Percentiles rank a stretch among this genome's conserved stretches.
These are phyloP conservation scores for Ogataea nakhonphanomensis DNA, from an alignment of 805 yeast genomes.

Conservation along the genomic window DNA sequence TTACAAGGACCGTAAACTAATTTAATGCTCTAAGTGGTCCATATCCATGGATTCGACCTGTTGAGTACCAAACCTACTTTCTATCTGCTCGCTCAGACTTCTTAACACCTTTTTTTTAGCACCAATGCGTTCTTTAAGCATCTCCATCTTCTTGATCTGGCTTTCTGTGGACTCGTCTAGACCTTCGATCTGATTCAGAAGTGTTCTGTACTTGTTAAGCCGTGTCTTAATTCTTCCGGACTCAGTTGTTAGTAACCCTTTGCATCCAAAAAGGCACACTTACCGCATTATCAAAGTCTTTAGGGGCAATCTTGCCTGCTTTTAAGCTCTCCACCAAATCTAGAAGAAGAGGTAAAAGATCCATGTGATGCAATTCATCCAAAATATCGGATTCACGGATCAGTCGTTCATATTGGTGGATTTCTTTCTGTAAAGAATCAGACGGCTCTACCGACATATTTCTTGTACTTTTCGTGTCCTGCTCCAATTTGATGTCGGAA, in stretches of 20 bases:
- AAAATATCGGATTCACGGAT: constrained; percentile 23
- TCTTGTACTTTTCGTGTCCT: constrained; percentile 3
- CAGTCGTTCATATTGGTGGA: constrained; percentile 17
- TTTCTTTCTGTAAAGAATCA: constrained; percentile 14
- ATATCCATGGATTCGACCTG: constrained; percentile 2
- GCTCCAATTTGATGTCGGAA: constrained; percentile 7
- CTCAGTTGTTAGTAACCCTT: constrained; percentile 14
- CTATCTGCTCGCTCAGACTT: constrained; percentile 22
- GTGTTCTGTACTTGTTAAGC: constrained; percentile 34
- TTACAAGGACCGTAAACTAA: neutral
- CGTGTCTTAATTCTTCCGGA: constrained; percentile 45
- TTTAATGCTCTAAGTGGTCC: neutral
- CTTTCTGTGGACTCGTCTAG: constrained; percentile 41
- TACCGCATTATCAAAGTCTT: constrained; percentile 42
- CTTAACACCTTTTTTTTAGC: constrained; percentile 26
- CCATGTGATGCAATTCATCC: constrained; percentile 33
- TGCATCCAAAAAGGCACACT: constrained; percentile 11
- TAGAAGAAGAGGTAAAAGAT: constrained; percentile 38
- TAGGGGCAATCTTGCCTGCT: constrained; percentile 38
- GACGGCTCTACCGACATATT: constrained; percentile 10
- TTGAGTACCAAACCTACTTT: constrained; percentile 2
- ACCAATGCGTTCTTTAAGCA: constrained; percentile 32
- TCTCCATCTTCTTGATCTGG: constrained; percentile 32
- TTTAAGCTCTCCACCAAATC: constrained; percentile 40
- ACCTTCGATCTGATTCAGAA: constrained; percentile 42